phyloP scores from a whole-genome alignment of 306 rosid genomes.

The Acacia acuminata region DNA sequence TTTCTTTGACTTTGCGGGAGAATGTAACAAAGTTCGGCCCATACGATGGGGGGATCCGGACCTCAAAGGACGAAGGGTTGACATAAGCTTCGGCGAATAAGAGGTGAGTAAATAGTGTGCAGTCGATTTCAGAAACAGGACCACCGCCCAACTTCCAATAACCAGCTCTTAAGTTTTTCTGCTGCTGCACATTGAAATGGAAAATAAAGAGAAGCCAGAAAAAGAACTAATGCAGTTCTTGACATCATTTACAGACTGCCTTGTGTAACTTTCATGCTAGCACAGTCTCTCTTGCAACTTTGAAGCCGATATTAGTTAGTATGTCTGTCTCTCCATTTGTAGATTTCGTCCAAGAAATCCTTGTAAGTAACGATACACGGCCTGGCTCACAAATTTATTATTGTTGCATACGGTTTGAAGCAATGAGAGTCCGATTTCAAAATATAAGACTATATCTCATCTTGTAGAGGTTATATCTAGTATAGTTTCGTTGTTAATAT shows the following conservation, averaged over 20 bases:
- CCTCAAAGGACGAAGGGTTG: constrained; percentile 36
- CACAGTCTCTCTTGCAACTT: not conserved
- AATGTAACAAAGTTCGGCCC: not conserved
- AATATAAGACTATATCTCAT: too few relatives aligned
- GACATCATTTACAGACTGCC: not conserved
- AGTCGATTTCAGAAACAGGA: constrained; percentile 29
- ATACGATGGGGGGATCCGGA: not conserved
- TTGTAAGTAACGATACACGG: too few relatives aligned
- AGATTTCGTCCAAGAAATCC: too few relatives aligned
- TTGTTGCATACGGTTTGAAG: too few relatives aligned
- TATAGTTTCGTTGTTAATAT: too few relatives aligned
- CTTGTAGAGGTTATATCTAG: too few relatives aligned
- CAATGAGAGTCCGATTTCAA: too few relatives aligned
- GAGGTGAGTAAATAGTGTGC: constrained; percentile 42
- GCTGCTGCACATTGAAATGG: too few relatives aligned
- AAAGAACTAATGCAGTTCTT: not conserved
- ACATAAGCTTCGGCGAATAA: constrained; percentile 13
- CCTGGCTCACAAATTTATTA: too few relatives aligned
- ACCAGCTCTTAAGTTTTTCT: too few relatives aligned
- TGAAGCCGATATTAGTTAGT: not conserved
- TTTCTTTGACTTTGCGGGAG: constrained; percentile 17
- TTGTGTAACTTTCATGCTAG: not conserved
- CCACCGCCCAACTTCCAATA: too few relatives aligned
- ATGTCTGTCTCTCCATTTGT: not conserved
- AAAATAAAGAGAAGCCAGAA: not conserved